A percentile compares a stretch with the other conserved stretches of the same genome.
phyloP scores from a whole-genome alignment of 805 yeast genomes.

The Saturnispora gosingensis region DNA sequence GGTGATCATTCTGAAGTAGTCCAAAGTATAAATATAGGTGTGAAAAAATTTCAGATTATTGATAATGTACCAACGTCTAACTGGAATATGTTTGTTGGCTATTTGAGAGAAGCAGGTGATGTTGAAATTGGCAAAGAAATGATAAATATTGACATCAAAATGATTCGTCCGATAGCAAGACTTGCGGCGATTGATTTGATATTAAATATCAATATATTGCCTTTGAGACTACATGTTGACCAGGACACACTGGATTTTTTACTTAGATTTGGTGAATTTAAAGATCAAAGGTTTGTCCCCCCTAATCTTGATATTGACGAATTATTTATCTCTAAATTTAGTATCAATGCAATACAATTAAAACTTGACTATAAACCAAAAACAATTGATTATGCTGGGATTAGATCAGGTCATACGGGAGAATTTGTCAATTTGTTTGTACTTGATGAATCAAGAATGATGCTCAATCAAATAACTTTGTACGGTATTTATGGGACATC shows the following conservation, averaged over 20 bases:
- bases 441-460: conserved; percentile 74
- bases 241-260: conserved; percentile 88
- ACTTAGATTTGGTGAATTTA: conserved; percentile 71
- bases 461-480: conserved; percentile 48
- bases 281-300: conserved; percentile 56
- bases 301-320: conserved; percentile 46
- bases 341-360: conserved; percentile 48
- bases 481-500: conserved; percentile 76
- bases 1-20: conserved; percentile 35
- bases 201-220: conserved; percentile 47
- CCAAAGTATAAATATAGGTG: conserved; percentile 38
- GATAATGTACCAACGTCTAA: conserved; percentile 83
- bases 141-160: conserved; percentile 43
- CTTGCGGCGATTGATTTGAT: conserved; percentile 64
- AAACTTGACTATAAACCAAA: conserved; percentile 89
- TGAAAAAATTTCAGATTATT: conserved; percentile 48
- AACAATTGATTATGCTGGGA: conserved; percentile 73
- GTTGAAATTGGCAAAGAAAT: conserved; percentile 62
- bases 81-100: conserved; percentile 78
- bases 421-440: conserved; percentile 86
- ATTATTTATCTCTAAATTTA: conserved; percentile 58
- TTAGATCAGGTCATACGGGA: conserved; percentile 75
- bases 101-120: conserved; percentile 59
- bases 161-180: conserved; percentile 53
- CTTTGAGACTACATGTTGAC: conserved; percentile 77